A percentile compares a stretch with the other conserved stretches of the same genome.
phyloP scores from a whole-genome alignment of 768 basidiomycete species.

The Coprinopsis marcescibilis region DNA sequence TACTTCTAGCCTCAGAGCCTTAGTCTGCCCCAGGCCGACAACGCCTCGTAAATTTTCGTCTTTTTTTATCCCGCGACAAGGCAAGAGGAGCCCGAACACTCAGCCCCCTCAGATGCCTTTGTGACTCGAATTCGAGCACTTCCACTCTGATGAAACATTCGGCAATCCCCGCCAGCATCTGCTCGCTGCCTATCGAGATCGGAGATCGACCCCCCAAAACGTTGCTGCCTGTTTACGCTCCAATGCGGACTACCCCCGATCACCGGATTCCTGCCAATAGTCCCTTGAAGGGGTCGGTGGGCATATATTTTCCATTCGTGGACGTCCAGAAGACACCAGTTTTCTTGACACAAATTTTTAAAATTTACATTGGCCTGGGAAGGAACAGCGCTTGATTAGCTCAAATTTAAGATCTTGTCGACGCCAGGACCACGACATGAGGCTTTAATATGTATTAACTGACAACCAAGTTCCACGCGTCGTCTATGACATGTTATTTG shows the following conservation, averaged over 20 bases:
- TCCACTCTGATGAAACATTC: no score
- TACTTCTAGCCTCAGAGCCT: slow-evolving; percentile 30
- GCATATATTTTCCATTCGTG: no score
- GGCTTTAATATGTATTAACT: slow-evolving; percentile 33
- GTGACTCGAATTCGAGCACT: no score
- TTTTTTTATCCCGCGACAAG: no score
- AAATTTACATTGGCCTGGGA: slow-evolving; percentile 5
- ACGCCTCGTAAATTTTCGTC: slow-evolving; percentile 43
- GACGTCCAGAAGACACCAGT: no score
- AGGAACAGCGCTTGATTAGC: slow-evolving; percentile 1
- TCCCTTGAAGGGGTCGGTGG: slow-evolving; percentile 7
- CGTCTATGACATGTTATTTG: slow-evolving; percentile 26
- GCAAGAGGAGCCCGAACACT: no score
- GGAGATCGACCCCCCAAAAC: background rate
- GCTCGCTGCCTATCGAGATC: slow-evolving; percentile 10
- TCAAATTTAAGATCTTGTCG: background rate
- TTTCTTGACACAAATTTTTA: background rate
- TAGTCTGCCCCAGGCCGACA: slow-evolving; percentile 31
- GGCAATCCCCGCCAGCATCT: no score
- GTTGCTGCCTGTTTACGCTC: slow-evolving; percentile 6
- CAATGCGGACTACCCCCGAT: slow-evolving; percentile 9
- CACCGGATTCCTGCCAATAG: slow-evolving; percentile 3
- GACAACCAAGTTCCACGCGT: slow-evolving; percentile 30
- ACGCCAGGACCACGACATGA: slow-evolving; percentile 24
- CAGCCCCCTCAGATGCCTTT: no score